phyloP scores from a whole-genome alignment of 2,329 filamentous ascomycete species.

The Sordariomycetes sp. region DNA sequence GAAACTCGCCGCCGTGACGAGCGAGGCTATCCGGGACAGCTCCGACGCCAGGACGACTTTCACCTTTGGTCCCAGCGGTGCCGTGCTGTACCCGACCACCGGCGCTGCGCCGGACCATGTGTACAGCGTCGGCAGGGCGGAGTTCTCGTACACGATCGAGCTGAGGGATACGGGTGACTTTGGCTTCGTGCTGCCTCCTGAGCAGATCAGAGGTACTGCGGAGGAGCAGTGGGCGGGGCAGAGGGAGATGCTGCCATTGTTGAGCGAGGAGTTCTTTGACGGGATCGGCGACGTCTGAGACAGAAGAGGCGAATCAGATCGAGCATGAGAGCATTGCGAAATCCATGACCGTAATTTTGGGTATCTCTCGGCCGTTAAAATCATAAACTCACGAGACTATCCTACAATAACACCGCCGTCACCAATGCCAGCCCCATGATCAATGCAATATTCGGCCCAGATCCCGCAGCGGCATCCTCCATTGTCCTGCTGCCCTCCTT shows the following conservation, averaged over 20 bases:
- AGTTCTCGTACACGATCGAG: conserved; percentile 30
- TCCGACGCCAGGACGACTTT: conserved; percentile 19
- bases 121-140: conserved; percentile 13
- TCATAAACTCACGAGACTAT: no score
- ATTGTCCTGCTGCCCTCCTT: no score
- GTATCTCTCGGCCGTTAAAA: no score
- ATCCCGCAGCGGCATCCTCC: no score
- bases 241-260: conserved; percentile 21
- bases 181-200: conserved; percentile 26
- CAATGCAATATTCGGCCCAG: no score
- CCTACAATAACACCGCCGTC: no score
- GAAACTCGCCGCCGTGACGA: conserved; percentile 19
- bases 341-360: no score
- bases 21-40: conserved; percentile 19
- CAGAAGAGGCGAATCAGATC: no score
- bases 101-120: conserved; percentile 19
- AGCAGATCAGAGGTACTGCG: conserved; percentile 24
- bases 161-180: conserved; percentile 20
- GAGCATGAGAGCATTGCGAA: no score
- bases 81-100: conserved; percentile 25
- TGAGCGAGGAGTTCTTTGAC: no score
- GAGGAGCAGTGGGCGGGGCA: conserved; percentile 26
- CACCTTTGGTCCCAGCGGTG: conserved; percentile 25
- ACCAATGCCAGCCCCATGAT: no score
- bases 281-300: no score